Base-by-base conservation (phyloP, 2,329 filamentous ascomycete species). In the Pseudocercospora fijiensis region DNA sequence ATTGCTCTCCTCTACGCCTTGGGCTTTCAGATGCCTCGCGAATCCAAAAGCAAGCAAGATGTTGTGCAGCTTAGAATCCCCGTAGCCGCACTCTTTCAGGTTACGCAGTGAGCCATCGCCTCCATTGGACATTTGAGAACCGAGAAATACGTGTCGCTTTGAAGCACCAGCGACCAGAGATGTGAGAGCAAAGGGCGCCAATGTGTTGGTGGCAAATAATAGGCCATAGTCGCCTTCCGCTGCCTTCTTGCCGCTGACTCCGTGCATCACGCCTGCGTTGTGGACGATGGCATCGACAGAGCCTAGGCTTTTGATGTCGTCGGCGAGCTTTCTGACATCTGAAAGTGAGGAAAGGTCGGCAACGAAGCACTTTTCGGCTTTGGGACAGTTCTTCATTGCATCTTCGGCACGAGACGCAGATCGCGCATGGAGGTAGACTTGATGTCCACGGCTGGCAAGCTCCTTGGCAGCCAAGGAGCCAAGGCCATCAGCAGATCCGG, bases 1-100 rank as follows among this genome's bases (percentile, higher is more conserved):
- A 30, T 63, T 63, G n/a, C 56, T 51, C 61, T 63, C 61, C 7
- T 59, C 56, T 9, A 63, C 61, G 10, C 61, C 61, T 16, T 61
- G 22, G 2, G 8, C 33, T 8, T 53, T 30, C 10, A 63, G 13
- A 8, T 41, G 57, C 5, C 56, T 45, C 18, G 61, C 61, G 26
- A 63, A 63, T 6, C 45, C 61, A 45, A 47, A 59, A 1, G 55
- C 56, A 27, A 63, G 37, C 61, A 63, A 52, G 22, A 63, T 63
- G 47, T 63, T 57, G 43, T 63, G 61, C 13, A 63, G 27, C 28
- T 63, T 63, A 20, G 45, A 53, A 26, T 63, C 61, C 16, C 61
- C 61, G 49, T 63, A 63, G 11, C 61, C 56, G 26, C 61, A 63
- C 3, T 53, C 13, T 28, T 24, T 63, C 26, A 63, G 18, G 26